These are phyloP conservation scores for Closterium sp. DNA, from an alignment of 139 green algal genomes.

Conservation along the genomic window DNA sequence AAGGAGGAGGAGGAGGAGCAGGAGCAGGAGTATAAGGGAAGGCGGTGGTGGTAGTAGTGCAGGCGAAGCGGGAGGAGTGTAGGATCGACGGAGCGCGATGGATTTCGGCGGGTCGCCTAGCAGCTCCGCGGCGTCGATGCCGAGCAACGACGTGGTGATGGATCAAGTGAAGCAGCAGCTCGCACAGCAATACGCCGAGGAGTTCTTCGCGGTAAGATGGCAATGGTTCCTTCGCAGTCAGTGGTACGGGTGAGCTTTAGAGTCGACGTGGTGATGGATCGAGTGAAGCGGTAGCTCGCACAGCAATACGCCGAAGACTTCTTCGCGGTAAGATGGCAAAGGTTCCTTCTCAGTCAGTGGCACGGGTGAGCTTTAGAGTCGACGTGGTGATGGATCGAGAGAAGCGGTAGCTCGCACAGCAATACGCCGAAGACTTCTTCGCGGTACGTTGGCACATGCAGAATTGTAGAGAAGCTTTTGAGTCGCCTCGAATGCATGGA, in stretches of 20 bases:
- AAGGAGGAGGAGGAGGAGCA: background rate
- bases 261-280: conserved; percentile 43
- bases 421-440: conserved; percentile 49
- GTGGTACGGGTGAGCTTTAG: background rate
- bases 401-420: conserved; percentile 43
- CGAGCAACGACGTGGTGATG: conserved; percentile 42
- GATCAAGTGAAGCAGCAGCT: conserved; percentile 49
- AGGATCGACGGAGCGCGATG: background rate
- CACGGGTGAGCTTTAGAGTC: background rate
- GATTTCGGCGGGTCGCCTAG: background rate
- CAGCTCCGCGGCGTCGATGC: background rate
- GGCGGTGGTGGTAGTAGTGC: background rate
- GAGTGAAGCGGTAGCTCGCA: conserved; percentile 44
- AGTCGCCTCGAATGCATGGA: too few relatives aligned
- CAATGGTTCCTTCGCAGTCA: background rate
- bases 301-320: conserved; percentile 48
- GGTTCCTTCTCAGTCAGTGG: background rate
- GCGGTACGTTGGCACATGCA: too few relatives aligned
- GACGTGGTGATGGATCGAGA: conserved; percentile 49
- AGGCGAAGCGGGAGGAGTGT: background rate
- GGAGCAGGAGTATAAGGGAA: background rate
- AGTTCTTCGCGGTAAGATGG: conserved; percentile 42
- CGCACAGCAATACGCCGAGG: conserved; percentile 44
- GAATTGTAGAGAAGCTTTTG: too few relatives aligned
- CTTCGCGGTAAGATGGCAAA: conserved; percentile 31